Evolutionary conservation across 1,139 yeast species (phyloP), one percentile per base, ranked within the genome.

Genomic region (Citeromyces siamensis): DNA sequence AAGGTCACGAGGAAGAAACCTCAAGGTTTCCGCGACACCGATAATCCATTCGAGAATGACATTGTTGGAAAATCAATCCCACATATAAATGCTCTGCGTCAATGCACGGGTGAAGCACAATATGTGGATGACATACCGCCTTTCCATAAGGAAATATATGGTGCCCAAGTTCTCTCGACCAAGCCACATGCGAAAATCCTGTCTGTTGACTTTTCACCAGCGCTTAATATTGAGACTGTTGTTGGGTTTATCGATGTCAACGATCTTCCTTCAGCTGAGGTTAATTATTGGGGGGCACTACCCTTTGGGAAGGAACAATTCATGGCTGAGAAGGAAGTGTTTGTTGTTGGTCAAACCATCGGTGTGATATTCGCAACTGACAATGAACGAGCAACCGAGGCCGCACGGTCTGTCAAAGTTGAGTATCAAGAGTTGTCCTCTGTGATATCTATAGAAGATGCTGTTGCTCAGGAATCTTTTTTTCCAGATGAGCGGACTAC

Each of bases 71-170:
- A 60, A 37, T 52, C 52, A 17, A 44, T 56, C 28, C 61, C 64
- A 19, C 70, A 64, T 42, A 46, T 63, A 12, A 60, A 64, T 32
- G 65, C 68, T 5, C 43, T 60, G 46, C 61, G 62, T 40, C 70
- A 64, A 41, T 66, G 60, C 10, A 52, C 63, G 8, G 70, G 70
- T 16, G 69, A 64, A 40, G 69, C 69, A 1, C 46, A 50, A 17
- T 64, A 64, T 38, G 53, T 62, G 8, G 68, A 64, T 40, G 70
- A 64, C 41, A 49, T 64, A 14, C 66, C 68, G 2, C 61, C 64
- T 3, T 51, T 47, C 12, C 59, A 57, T 40, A 47, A 52, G 13
- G 69, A 64, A 42, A 43, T 61, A 3, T 59, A 58, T 44, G 68
- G 62, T 12, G 65, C 58, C 5, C 66, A 62, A 39, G 63, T 64